Percentiles rank a stretch among this genome's conserved stretches.
Evolutionary conservation across 2,329 filamentous ascomycete species (phyloP).

Genomic region (Claviceps pusilla): DNA sequence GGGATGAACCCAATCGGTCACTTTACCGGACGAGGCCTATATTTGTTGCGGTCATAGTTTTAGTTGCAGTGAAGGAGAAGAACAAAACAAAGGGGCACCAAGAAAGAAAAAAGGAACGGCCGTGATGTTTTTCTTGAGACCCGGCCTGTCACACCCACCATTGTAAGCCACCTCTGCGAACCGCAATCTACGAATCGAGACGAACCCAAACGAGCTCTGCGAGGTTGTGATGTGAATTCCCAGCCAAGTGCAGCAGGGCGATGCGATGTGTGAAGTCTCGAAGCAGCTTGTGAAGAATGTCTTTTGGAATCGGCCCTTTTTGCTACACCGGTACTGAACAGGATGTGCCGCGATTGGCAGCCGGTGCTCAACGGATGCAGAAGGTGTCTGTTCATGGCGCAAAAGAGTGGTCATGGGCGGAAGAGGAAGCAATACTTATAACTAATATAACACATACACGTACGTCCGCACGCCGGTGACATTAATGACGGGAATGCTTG

Average conservation of each 20-base stretch:
- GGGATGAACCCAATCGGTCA: slow-evolving; percentile 73
- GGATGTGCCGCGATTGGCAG: neutral
- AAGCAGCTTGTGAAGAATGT: neutral
- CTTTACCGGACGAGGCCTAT: slow-evolving; percentile 5
- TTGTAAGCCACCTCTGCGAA: neutral
- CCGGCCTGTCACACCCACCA: neutral
- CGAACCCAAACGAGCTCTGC: neutral
- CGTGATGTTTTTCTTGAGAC: no score
- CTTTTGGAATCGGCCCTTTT: neutral
- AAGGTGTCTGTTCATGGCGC: neutral
- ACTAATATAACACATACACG: neutral
- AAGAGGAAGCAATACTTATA: neutral
- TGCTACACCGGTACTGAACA: neutral
- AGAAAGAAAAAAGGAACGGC: no score
- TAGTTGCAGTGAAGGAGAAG: neutral
- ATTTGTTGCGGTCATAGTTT: neutral
- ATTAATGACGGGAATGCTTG: neutral
- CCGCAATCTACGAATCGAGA: neutral
- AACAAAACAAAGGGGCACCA: neutral
- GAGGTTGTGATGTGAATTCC: neutral
- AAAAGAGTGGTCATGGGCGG: neutral
- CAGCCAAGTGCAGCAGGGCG: neutral
- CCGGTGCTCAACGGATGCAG: neutral
- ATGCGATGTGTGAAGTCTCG: neutral
- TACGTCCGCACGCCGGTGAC: neutral